These are phyloP conservation scores for Pluteus cervinus DNA, from an alignment of 768 basidiomycete genomes.

Conservation along the genomic window DNA sequence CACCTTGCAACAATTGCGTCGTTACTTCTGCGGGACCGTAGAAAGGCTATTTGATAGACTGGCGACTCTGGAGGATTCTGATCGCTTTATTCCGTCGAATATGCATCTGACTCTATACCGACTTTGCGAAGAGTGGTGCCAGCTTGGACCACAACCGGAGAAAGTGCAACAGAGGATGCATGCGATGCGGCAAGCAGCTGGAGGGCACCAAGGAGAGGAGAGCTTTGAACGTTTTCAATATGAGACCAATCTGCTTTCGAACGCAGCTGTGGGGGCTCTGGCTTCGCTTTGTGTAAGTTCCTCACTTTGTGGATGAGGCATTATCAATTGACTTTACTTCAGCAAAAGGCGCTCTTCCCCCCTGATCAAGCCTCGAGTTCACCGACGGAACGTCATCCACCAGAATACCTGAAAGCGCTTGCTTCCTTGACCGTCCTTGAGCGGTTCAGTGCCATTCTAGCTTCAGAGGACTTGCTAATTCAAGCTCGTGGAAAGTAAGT, in stretches of 20 bases:
- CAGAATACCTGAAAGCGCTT: conserved; percentile 49
- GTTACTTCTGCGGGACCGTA: conserved; percentile 87
- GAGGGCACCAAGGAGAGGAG: conserved; percentile 49
- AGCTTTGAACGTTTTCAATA: conserved; percentile 56
- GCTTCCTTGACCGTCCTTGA: conserved; percentile 51
- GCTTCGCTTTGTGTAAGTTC: conserved; percentile 80
- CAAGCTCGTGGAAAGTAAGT: conserved; percentile 64
- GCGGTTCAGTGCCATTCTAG: conserved; percentile 63
- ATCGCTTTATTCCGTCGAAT: conserved; percentile 68
- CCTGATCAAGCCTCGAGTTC: conserved; percentile 53
- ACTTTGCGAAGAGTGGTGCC: conserved; percentile 92
- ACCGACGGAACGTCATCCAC: conserved; percentile 50
- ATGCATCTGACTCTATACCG: conserved; percentile 78
- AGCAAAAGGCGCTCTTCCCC: conserved; percentile 79
- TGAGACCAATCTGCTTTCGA: conserved; percentile 68
- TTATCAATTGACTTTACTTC: conserved; percentile 7
- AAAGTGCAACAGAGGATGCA: conserved; percentile 62
- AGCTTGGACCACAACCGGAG: conserved; percentile 72
- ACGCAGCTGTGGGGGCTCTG: conserved; percentile 82
- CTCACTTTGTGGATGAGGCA: background rate
- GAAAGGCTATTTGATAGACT: conserved; percentile 81
- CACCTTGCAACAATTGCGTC: conserved; percentile 73
- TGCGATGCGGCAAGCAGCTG: conserved; percentile 63
- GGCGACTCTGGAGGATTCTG: conserved; percentile 62
- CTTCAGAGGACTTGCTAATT: conserved; percentile 45